phyloP scores from a whole-genome alignment of 768 basidiomycete genomes.

The Mrakia gelida region DNA sequence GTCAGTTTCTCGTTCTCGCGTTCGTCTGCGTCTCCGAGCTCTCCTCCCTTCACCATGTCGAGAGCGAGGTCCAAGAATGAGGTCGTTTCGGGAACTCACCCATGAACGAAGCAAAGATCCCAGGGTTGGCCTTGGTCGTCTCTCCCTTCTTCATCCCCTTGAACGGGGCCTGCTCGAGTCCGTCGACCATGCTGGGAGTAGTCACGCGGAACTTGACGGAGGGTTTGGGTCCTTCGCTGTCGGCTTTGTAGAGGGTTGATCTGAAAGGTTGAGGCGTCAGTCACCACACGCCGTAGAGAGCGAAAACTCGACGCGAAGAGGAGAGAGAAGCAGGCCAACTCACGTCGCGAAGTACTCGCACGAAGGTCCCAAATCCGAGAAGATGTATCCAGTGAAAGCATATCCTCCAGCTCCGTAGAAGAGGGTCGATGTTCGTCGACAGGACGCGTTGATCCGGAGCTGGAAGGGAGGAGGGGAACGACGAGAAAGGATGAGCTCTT shows the following conservation, averaged over 20 bases:
- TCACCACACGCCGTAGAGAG: not conserved
- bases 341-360: slow-evolving; percentile 61
- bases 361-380: slow-evolving; percentile 73
- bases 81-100: too few relatives aligned
- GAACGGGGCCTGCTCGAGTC: slow-evolving; percentile 51
- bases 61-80: too few relatives aligned
- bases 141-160: slow-evolving; percentile 63
- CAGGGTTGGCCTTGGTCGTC: slow-evolving; percentile 79
- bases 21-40: too few relatives aligned
- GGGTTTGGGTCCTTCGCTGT: slow-evolving; percentile 11
- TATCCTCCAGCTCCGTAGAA: slow-evolving; percentile 92
- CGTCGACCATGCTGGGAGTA: not conserved
- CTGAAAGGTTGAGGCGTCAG: not conserved
- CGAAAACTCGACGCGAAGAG: not conserved
- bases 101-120: slow-evolving; percentile 63
- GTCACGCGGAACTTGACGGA: slow-evolving; percentile 5
- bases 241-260: not conserved
- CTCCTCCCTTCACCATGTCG: too few relatives aligned
- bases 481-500: slow-evolving; percentile 12
- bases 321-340: not conserved
- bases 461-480: slow-evolving; percentile 43
- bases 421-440: slow-evolving; percentile 66
- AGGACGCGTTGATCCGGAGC: slow-evolving; percentile 74
- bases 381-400: slow-evolving; percentile 87
- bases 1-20: not conserved